phyloP scores from a whole-genome alignment of 176 grass and related monocot species.

The Puya raimondii region DNA sequence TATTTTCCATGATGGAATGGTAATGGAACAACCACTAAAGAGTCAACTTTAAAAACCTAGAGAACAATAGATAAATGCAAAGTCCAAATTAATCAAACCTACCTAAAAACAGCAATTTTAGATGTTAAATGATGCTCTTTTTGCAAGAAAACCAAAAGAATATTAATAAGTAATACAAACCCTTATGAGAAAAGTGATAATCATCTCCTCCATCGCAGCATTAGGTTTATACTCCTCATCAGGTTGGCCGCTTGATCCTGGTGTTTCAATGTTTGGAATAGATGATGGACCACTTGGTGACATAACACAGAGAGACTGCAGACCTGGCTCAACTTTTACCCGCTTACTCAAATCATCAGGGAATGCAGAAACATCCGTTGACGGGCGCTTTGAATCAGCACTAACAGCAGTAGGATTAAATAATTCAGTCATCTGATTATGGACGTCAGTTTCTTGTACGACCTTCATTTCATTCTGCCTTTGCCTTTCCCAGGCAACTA shows the following conservation, averaged over 20 bases:
- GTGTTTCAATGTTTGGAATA: slow-evolving; percentile 88
- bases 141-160: background rate
- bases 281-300: slow-evolving; percentile 72
- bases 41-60: no score
- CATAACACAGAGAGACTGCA: slow-evolving; percentile 91
- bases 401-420: slow-evolving; percentile 45
- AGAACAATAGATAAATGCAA: no score
- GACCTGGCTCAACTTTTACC: slow-evolving; percentile 88
- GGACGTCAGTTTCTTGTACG: slow-evolving; percentile 56
- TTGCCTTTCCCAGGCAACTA: slow-evolving; percentile 97
- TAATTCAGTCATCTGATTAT: slow-evolving; percentile 49
- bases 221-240: slow-evolving; percentile 99
- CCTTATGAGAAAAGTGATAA: slow-evolving; percentile 99
- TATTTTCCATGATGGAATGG: no score
- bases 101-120: background rate
- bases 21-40: no score
- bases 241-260: slow-evolving; percentile 74
- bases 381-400: slow-evolving; percentile 53
- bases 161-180: slow-evolving; percentile 22
- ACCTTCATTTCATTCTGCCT: slow-evolving; percentile 89
- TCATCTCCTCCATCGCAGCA: slow-evolving; percentile 99
- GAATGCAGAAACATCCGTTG: slow-evolving; percentile 41
- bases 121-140: background rate
- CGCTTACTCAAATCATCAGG: slow-evolving; percentile 91
- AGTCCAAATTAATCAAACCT: background rate